Evolutionary conservation across 352 stramenopile genomes (phyloP).

Genomic region (Phytopythium kandeliae): DNA sequence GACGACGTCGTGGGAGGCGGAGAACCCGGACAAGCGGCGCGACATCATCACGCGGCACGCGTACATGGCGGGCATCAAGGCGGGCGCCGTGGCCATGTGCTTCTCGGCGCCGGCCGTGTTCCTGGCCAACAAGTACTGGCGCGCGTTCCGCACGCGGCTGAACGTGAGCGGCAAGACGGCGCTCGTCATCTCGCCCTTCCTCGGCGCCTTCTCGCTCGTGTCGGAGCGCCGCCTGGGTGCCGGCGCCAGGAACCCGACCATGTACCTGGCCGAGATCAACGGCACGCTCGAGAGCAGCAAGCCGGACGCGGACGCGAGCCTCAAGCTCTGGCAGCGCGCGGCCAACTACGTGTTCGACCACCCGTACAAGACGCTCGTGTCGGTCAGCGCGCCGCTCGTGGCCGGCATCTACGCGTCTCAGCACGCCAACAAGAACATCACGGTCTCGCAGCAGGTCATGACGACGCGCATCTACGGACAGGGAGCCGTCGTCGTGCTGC

Average conservation of each 20-base stretch:
- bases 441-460: conserved; percentile 69
- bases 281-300: conserved; percentile 26
- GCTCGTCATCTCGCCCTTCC: conserved; percentile 37
- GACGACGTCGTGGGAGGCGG: conserved; percentile 17
- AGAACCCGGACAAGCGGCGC: conserved; percentile 43
- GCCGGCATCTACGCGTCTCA: conserved; percentile 52
- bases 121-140: conserved; percentile 41
- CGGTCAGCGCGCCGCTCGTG: conserved; percentile 47
- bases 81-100: conserved; percentile 24
- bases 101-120: conserved; percentile 23
- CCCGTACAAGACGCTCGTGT: conserved; percentile 43
- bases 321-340: conserved; percentile 37
- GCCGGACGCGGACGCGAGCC: conserved; percentile 16
- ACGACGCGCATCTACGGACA: conserved; percentile 71
- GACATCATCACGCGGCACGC: conserved; percentile 73
- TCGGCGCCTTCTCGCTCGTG: conserved; percentile 47
- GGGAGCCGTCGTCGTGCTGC: conserved; percentile 38
- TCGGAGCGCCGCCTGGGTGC: conserved; percentile 40
- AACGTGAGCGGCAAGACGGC: conserved; percentile 59
- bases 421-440: conserved; percentile 45
- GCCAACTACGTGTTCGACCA: conserved; percentile 68
- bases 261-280: conserved; percentile 47
- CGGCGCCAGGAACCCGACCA: conserved; percentile 52
- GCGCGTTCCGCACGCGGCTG: conserved; percentile 48
- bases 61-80: conserved; percentile 48